These are phyloP conservation scores for Coniochaeta sp. DNA, from an alignment of 2,329 filamentous ascomycete species.

Conservation along the genomic window DNA sequence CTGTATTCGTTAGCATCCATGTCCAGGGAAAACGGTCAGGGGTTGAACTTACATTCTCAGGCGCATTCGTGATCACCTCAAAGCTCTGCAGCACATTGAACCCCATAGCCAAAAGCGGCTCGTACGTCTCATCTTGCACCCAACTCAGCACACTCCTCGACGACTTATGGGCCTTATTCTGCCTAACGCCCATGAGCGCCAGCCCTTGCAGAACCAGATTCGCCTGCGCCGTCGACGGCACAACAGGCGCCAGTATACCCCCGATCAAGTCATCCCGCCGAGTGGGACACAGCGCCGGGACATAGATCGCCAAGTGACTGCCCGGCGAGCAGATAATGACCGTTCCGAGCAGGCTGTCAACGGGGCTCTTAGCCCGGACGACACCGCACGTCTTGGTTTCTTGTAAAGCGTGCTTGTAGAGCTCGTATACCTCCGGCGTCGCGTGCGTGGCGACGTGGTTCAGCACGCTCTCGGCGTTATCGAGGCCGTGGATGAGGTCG, in stretches of 20 bases:
- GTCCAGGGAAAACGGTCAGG: background rate
- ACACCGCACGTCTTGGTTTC: conserved; percentile 70
- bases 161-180: conserved; percentile 73
- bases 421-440: conserved; percentile 69
- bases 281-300: conserved; percentile 58
- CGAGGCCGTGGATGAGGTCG: conserved; percentile 74
- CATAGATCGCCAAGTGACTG: conserved; percentile 60
- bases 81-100: conserved; percentile 74
- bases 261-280: conserved; percentile 47
- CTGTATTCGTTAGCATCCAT: background rate
- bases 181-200: conserved; percentile 71
- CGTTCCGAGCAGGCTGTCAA: conserved; percentile 66
- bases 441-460: conserved; percentile 68
- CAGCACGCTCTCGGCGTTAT: conserved; percentile 67
- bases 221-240: conserved; percentile 62
- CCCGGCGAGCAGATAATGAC: conserved; percentile 71
- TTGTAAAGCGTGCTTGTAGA: conserved; percentile 69
- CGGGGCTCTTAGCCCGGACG: conserved; percentile 69
- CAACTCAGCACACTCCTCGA: conserved; percentile 70
- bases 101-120: conserved; percentile 71
- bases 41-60: conserved; percentile 37
- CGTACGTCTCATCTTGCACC: conserved; percentile 67
- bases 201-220: conserved; percentile 68
- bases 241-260: conserved; percentile 74
- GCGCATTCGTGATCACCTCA: conserved; percentile 68